Base-by-base conservation (phyloP, 192 early-diverging fungal genomes). In the Gorgonomyces haynaldii region DNA sequence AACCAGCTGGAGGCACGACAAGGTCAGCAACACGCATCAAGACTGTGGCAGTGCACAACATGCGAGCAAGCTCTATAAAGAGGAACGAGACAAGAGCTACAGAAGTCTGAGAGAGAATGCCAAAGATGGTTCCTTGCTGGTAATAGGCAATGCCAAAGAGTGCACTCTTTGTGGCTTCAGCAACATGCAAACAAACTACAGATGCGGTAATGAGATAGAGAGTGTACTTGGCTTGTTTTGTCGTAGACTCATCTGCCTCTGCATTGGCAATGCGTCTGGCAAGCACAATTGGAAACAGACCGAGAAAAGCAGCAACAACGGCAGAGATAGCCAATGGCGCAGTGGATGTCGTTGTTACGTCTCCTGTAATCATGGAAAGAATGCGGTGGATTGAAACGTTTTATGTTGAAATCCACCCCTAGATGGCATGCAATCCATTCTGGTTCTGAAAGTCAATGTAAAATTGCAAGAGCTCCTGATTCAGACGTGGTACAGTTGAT, bases 391-490 rank as follows among this genome's bases (percentile, higher is more conserved):
- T 12, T 15, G 15, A 34, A 34, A 8, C 10, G 32, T 34, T 34
- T 34, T 9, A 9, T 34, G 15, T 12, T 34, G 32, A 0, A 34
- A 34, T 15, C 32, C 10, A 9, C 32, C 10, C 10, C 56, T 38
- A 69, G 7, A 69, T 45, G 19, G 56, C 56, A 30, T 57, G 16
- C 45, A 72, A 60, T 6, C 76, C 66, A 38, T 56, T 55, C 32
- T 52, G 41, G 32, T 50, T 28, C 19, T 76, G 60, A 57, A 90
- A 97, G 9, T 68, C 53, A 21, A 81, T 77, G 50, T 96, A 98
- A 56, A 95, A 98, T 25, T 57, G 57, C 19, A 98, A 66, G 86
- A 96, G 93, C 43, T 95, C 91, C 0, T 62, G 70, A 3, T 88
- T 88, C 43, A 98, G 94, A 21, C 89, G 72, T 27, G 78, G 65